Conservation (phyloP, 768 basidiomycete genomes). For the Leccinum truebloodii region DNA sequence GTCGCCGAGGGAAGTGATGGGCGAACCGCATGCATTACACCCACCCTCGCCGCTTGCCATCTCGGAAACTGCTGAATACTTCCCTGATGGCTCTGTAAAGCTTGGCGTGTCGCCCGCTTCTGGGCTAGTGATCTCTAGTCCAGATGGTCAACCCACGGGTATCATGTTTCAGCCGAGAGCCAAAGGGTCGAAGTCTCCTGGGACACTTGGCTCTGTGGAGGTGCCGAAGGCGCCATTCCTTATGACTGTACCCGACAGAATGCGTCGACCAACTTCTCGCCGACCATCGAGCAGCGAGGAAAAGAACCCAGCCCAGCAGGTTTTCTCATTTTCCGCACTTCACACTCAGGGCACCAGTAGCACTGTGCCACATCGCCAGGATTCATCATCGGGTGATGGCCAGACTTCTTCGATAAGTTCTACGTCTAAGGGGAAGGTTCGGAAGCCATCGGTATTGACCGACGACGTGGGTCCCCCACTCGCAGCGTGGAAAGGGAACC, state of each 20-base stretch:
- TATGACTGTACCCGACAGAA: constrained; percentile 29
- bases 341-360: constrained; percentile 21
- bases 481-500: constrained; percentile 27
- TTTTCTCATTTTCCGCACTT: constrained; percentile 32
- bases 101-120: constrained; percentile 78
- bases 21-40: constrained; percentile 40
- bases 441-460: constrained; percentile 33
- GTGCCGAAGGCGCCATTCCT: constrained; percentile 44
- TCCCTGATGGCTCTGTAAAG: constrained; percentile 62
- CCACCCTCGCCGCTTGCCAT: constrained; percentile 74
- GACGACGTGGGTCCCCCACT: constrained; percentile 24
- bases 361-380: constrained; percentile 24
- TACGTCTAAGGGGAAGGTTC: constrained; percentile 25
- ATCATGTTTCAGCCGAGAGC: constrained; percentile 90
- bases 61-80: constrained; percentile 70
- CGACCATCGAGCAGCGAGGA: constrained; percentile 32
- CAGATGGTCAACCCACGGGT: constrained; percentile 91
- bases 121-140: constrained; percentile 87
- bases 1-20: too few relatives aligned
- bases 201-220: constrained; percentile 42
- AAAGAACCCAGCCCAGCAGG: constrained; percentile 24
- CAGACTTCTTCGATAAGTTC: constrained; percentile 7
- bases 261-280: constrained; percentile 28
- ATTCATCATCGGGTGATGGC: constrained; percentile 25
- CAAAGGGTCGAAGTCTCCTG: constrained; percentile 39